phyloP scores from a whole-genome alignment of 441 rosid genomes.

The Eutrema salsugineum region DNA sequence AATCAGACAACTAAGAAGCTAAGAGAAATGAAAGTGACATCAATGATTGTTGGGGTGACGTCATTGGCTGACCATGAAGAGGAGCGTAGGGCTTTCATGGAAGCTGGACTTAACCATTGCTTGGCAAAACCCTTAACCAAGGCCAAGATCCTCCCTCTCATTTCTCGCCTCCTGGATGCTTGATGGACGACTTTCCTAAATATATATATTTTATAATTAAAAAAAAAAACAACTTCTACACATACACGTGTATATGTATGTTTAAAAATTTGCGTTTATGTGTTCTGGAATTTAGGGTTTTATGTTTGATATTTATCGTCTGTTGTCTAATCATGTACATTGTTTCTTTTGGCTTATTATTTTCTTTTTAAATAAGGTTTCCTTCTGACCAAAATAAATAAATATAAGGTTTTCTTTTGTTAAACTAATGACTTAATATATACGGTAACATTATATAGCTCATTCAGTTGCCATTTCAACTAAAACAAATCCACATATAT shows the following conservation, averaged over 20 bases:
- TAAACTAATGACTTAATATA: background rate
- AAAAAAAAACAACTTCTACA: background rate
- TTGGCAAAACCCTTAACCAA: constrained; percentile 44
- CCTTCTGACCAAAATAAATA: too few species aligned
- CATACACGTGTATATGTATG: constrained; percentile 8
- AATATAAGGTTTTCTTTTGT: background rate
- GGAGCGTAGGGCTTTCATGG: constrained; percentile 35
- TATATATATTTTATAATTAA: background rate
- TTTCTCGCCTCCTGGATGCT: constrained; percentile 27
- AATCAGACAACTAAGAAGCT: constrained; percentile 54
- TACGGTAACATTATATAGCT: background rate
- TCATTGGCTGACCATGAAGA: constrained; percentile 12
- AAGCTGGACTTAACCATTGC: constrained; percentile 49
- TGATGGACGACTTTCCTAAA: constrained; percentile 6
- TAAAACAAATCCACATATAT: background rate
- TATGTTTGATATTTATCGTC: background rate
- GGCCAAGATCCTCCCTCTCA: constrained; percentile 24
- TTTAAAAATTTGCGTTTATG: background rate
- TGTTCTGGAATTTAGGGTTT: background rate
- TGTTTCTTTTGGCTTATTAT: background rate
- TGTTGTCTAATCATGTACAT: background rate
- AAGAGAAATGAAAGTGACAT: constrained; percentile 47
- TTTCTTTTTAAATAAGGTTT: background rate
- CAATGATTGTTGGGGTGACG: constrained; percentile 54
- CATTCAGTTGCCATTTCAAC: background rate